phyloP scores from a whole-genome alignment of 768 basidiomycete species.

The Mycena metata region DNA sequence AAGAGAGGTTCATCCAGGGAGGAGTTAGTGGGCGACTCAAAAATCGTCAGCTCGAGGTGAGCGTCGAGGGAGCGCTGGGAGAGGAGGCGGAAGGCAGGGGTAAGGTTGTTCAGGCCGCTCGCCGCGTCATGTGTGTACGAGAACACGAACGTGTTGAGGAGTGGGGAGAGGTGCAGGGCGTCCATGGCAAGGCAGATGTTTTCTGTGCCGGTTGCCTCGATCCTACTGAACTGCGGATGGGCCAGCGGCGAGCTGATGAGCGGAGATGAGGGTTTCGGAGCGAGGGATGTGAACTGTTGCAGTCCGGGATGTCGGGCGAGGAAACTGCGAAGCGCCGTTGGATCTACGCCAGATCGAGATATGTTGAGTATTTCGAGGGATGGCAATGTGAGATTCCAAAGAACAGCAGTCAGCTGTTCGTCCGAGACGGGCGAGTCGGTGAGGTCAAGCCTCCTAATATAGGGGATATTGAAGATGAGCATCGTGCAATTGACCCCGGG shows the following conservation, averaged over 20 bases:
- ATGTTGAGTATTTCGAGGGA: background rate
- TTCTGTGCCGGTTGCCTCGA: background rate
- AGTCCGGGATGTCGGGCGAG: background rate
- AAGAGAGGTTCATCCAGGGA: background rate
- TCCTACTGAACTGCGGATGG: background rate
- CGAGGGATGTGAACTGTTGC: background rate
- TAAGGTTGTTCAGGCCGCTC: background rate
- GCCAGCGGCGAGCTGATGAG: background rate
- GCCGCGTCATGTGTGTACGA: too few species aligned
- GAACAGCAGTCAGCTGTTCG: background rate
- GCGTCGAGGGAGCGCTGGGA: background rate
- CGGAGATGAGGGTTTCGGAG: too few species aligned
- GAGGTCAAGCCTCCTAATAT: background rate
- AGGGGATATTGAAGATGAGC: background rate
- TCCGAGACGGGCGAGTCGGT: background rate
- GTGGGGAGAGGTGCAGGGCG: conserved; percentile 1
- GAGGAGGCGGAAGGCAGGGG: background rate
- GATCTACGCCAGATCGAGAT: background rate
- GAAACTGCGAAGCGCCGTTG: background rate
- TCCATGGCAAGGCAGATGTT: background rate
- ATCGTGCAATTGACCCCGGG: background rate
- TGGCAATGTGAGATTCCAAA: background rate
- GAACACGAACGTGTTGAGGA: background rate
- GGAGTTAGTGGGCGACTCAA: background rate
- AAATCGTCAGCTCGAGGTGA: background rate